Base-by-base conservation (phyloP, 78 protist genomes). In the Polysphondylium violaceum region DNA sequence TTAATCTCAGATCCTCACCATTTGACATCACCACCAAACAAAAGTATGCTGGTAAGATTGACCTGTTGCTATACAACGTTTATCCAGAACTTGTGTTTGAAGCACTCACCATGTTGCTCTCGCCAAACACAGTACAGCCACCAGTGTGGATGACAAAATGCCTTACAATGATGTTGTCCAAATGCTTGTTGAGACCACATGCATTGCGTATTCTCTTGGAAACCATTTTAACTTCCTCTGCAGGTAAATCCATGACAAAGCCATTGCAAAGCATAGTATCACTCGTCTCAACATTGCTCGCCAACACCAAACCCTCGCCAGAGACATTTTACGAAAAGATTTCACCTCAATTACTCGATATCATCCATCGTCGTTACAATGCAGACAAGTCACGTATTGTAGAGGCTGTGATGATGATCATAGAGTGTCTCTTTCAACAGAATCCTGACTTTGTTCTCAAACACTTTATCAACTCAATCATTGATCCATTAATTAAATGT, bases 11-110 rank as follows among this genome's bases (percentile, higher is more conserved):
- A 58, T 23, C 77, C 41, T 83, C 91, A 41, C 64, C 63, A 27
- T 23, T 38, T 36, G 19, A 11, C 31, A 33, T 55, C 21, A 53
- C 19, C 8, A 31, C 38, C 27, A 69, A 69, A 38, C 64, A 50
- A 29, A 5, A 23, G 3, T 51, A 58, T 68, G 71, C 44, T 8
- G 33, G 43, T 19, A 60, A 83, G 31, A 68, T 83, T 29, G 91
- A 83, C 59, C 25, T 50, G 25, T 25, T 83, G 21, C 17, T 83
- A 1, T 83, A 25, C 23, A 44, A 72, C 9, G 33, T 83, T 21
- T 44, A 83, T 43, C 91, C 91, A 27, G 91, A 83, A n/a, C n/a
- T 83, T 12, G 76, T 83, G 29, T 83, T 83, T 59, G 91, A 83
- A 58, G 55, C 77, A 19, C 31, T 83, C 23, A 69, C 58, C 36